Conservation (phyloP, 805 yeast genomes). For the Wickerhamomyces alni region DNA sequence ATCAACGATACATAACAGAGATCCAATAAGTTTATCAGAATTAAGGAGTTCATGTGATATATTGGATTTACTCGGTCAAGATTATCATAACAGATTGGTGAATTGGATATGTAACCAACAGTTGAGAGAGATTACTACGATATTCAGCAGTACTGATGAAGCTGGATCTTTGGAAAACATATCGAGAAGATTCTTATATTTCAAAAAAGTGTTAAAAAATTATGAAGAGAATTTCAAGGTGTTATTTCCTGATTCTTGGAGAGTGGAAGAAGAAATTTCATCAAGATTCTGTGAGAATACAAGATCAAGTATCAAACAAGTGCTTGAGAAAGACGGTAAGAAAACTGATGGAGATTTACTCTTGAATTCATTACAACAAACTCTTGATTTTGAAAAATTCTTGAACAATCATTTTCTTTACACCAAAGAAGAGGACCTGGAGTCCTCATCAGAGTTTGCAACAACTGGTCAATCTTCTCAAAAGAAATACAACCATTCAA, state of each 20-base stretch:
- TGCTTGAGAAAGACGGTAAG: slow-evolving; percentile 38
- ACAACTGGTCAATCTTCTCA: slow-evolving; percentile 16
- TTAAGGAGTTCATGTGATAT: slow-evolving; percentile 64
- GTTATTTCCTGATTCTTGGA: slow-evolving; percentile 70
- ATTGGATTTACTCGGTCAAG: slow-evolving; percentile 55
- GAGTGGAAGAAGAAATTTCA: slow-evolving; percentile 56
- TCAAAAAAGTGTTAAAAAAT: slow-evolving; percentile 60
- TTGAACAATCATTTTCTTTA: slow-evolving; percentile 59
- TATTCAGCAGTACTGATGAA: slow-evolving; percentile 78
- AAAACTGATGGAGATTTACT: slow-evolving; percentile 56
- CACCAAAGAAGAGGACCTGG: slow-evolving; percentile 28
- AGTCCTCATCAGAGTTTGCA: slow-evolving; percentile 8
- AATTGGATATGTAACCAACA: slow-evolving; percentile 69
- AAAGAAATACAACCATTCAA: slow-evolving; percentile 31
- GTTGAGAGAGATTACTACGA: slow-evolving; percentile 65
- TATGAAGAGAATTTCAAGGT: slow-evolving; percentile 45
- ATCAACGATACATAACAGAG: slow-evolving; percentile 31
- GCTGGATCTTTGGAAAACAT: slow-evolving; percentile 93
- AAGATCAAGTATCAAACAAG: slow-evolving; percentile 52
- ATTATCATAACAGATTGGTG: slow-evolving; percentile 52
- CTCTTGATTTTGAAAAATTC: slow-evolving; percentile 78
- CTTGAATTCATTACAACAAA: slow-evolving; percentile 62
- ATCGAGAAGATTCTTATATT: slow-evolving; percentile 73
- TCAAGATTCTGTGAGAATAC: slow-evolving; percentile 64
- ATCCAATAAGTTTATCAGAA: slow-evolving; percentile 21